These are phyloP conservation scores for Cladosporium oxysporum DNA, from an alignment of 2,329 filamentous ascomycete genomes.

Conservation along the genomic window DNA sequence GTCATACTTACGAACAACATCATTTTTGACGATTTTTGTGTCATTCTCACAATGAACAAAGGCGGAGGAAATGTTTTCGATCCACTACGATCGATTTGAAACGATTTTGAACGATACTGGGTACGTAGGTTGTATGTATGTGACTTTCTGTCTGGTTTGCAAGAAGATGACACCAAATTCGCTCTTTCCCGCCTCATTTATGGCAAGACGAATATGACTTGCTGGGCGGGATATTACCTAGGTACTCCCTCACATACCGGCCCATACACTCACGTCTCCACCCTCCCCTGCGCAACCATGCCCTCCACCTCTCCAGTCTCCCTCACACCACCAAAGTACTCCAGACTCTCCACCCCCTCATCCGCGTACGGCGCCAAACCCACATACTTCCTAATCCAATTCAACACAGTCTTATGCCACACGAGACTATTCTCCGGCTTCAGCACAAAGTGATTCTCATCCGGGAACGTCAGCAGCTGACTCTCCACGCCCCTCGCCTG, in stretches of 20 bases:
- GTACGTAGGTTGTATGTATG: neutral
- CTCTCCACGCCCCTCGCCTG: constrained; percentile 75
- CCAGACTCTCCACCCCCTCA: constrained; percentile 31
- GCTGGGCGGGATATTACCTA: too few relatives aligned
- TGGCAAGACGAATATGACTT: too few relatives aligned
- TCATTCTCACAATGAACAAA: neutral
- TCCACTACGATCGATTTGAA: neutral
- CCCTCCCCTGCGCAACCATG: constrained; percentile 1
- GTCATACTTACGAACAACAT: neutral
- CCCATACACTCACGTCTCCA: neutral
- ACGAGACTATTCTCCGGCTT: constrained; percentile 89
- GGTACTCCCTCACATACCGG: neutral
- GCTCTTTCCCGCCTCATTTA: too few relatives aligned
- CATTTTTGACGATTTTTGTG: neutral
- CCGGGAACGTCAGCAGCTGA: constrained; percentile 77
- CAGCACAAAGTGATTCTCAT: constrained; percentile 80
- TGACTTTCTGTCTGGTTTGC: neutral
- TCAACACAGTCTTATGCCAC: constrained; percentile 85
- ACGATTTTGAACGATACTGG: neutral
- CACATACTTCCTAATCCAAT: constrained; percentile 67
- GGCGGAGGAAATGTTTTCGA: neutral
- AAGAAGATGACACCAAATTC: neutral
- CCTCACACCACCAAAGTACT: constrained; percentile 8
- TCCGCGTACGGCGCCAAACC: constrained; percentile 51
- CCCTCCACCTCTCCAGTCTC: neutral